These are phyloP conservation scores for Aspergillus alliaceus DNA, from an alignment of 2,329 filamentous ascomycete genomes.

Conservation along the genomic window DNA sequence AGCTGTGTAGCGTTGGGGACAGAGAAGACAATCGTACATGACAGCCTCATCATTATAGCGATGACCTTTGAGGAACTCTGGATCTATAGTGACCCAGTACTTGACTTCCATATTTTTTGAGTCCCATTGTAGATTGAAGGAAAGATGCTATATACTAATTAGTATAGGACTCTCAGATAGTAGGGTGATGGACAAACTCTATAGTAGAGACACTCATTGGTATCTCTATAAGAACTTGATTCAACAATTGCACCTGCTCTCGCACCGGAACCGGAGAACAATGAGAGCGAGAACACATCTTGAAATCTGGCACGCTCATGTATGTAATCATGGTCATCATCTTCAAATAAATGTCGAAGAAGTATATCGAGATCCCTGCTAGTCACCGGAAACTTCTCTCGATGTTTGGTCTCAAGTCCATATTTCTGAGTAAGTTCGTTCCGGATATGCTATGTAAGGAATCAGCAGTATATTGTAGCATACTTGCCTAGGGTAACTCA, in stretches of 20 bases:
- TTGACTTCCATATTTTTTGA: constrained; percentile 8
- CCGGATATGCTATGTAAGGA: no score
- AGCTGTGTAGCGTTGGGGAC: no score
- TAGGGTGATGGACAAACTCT: no score
- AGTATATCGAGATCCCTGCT: constrained; percentile 18
- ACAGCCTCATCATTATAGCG: constrained; percentile 9
- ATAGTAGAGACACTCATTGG: constrained; percentile 22
- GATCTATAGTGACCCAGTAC: constrained; percentile 17
- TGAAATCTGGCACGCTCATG: constrained; percentile 3
- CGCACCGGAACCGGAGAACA: not conserved
- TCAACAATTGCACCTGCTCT: constrained; percentile 14
- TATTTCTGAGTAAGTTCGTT: constrained; percentile 11
- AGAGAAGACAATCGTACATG: no score
- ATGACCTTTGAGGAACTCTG: constrained; percentile 20
- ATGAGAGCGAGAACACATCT: not conserved
- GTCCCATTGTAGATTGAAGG: constrained; percentile 18
- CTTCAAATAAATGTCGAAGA: constrained; percentile 11
- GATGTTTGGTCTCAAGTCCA: constrained; percentile 12
- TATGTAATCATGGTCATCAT: constrained; percentile 9
- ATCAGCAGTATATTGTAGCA: no score
- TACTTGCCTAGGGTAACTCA: no score
- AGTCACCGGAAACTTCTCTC: constrained; percentile 11
- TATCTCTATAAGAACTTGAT: constrained; percentile 16
- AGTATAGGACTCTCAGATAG: no score
- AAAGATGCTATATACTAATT: constrained; percentile 15